Base-by-base conservation (phyloP, 2,329 filamentous ascomycete species). In the Clonostachys chloroleuca region DNA sequence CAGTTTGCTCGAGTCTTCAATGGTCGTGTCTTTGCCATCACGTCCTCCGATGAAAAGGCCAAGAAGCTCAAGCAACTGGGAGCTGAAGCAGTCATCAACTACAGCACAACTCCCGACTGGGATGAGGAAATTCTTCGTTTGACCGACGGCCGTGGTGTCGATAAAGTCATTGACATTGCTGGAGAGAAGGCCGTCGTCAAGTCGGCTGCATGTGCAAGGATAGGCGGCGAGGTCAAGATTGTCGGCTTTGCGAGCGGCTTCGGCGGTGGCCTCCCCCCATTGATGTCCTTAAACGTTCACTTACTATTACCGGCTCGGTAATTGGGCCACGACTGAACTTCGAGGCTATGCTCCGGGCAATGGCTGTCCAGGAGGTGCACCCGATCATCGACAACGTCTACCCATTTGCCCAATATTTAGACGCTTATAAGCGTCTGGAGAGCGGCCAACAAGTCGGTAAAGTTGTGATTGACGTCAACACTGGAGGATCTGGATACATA, bases 381-480 rank as follows among this genome's bases (percentile, higher is more conserved):
- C 69, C 70, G 2, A 65, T 73, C 1, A 56, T 75, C n/a, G 70
- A 74, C 52, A 60, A 54, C 45, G 60, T 64, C 2, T 74, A 74
- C 49, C 50, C 42, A 14, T 70, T 75, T 48, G 61, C 58, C 9
- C 6, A 24, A 2, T 24, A 24, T 24, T 8, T 24, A 8, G 56
- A 73, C 50, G 60, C 60, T 6, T 62, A 58, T 46, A 60, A 69
- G 50, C 75, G 74, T 5, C 71, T 75, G 52, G 57, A 73, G 49
- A 74, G 77, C 51, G 62, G 77, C 56, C 73, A 66, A 59, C 75
- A 80, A 54, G 71, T 78, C 52, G 74, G 75, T 16, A 79, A 78
- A 59, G 59, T 78, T 36, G 61, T 69, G 8, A 65, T 78, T 45
- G 68, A 53, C 51, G 60, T 62, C 20, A 24, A 7, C 20, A 24